A percentile compares a stretch with the other conserved stretches of the same genome.
Evolutionary conservation across 2,329 filamentous ascomycete species (phyloP).

Genomic region (Xylogone sp.): DNA sequence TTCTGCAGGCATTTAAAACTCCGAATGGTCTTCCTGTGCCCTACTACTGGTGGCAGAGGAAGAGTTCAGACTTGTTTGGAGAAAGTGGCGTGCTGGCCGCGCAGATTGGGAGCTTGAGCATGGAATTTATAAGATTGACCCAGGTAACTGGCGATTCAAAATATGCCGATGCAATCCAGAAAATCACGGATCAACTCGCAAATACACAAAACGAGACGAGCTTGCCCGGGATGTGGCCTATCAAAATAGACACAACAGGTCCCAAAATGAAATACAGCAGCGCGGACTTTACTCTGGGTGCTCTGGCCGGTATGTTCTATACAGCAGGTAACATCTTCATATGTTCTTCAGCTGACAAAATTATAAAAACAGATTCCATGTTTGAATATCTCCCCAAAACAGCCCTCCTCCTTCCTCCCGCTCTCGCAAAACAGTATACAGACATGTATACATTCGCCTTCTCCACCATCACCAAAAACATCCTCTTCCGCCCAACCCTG

Average conservation of each 20-base stretch:
- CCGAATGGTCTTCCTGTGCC: conserved; percentile 84
- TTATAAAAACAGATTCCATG: conserved; percentile 40
- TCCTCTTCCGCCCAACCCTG: conserved; percentile 69
- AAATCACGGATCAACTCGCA: conserved; percentile 68
- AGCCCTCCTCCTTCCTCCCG: conserved; percentile 38
- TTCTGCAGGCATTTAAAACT: conserved; percentile 71
- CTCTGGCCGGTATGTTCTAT: conserved; percentile 29
- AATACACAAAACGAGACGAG: conserved; percentile 62
- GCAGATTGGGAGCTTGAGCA: conserved; percentile 36
- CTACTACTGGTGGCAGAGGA: conserved; percentile 69
- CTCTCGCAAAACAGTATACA: conserved; percentile 49
- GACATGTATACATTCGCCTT: conserved; percentile 60
- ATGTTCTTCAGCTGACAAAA: too few relatives aligned
- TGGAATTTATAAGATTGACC: conserved; percentile 69
- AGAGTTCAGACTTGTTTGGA: conserved; percentile 1
- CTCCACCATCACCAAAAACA: conserved; percentile 53
- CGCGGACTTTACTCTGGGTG: conserved; percentile 38
- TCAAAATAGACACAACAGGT: conserved; percentile 51
- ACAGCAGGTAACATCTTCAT: not conserved
- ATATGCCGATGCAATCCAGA: conserved; percentile 72
- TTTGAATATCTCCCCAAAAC: conserved; percentile 52
- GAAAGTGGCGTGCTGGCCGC: conserved; percentile 7
- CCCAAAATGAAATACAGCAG: conserved; percentile 31
- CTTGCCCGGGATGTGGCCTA: conserved; percentile 76
- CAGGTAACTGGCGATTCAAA: conserved; percentile 66